Evolutionary conservation across 345 rosid species (phyloP).

Genomic region (Noccaea bulbosa): DNA sequence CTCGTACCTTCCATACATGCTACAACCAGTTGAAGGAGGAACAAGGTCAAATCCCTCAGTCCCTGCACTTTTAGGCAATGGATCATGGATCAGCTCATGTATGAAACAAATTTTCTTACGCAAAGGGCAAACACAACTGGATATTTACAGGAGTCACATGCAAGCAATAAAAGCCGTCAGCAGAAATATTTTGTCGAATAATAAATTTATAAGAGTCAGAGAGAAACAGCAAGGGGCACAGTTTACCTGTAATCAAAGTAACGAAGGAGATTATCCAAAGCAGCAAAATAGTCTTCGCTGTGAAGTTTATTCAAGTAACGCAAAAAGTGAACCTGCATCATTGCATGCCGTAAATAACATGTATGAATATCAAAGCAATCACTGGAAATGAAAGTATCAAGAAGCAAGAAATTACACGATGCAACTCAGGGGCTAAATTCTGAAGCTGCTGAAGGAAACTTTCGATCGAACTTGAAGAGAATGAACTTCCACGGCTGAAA

Average conservation of each 20-base stretch:
- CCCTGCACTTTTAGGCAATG: conserved; percentile 88
- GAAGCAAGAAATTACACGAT: conserved; percentile 61
- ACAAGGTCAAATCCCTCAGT: conserved; percentile 83
- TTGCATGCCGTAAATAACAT: conserved; percentile 28
- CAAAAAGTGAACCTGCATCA: conserved; percentile 87
- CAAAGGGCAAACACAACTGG: conserved; percentile 27
- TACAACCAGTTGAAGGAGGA: conserved; percentile 59
- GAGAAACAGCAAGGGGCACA: conserved; percentile 27
- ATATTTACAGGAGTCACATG: conserved; percentile 23
- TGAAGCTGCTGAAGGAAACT: conserved; percentile 69
- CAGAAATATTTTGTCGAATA: not conserved
- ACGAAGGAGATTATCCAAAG: conserved; percentile 87
- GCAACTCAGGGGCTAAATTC: conserved; percentile 90
- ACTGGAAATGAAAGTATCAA: not conserved
- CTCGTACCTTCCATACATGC: conserved; percentile 73
- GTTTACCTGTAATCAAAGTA: conserved; percentile 94
- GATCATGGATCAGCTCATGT: conserved; percentile 48
- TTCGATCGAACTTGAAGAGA: conserved; percentile 70
- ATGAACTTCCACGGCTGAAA: conserved; percentile 75
- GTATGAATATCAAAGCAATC: conserved; percentile 28
- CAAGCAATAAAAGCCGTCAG: conserved; percentile 20
- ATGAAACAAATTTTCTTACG: conserved; percentile 18
- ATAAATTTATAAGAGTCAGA: not conserved
- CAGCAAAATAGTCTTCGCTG: conserved; percentile 88
- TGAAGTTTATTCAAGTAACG: conserved; percentile 84